Evolutionary conservation across 1,284 basidiomycete species (phyloP).

Genomic region (Ganoderma multipileum): DNA sequence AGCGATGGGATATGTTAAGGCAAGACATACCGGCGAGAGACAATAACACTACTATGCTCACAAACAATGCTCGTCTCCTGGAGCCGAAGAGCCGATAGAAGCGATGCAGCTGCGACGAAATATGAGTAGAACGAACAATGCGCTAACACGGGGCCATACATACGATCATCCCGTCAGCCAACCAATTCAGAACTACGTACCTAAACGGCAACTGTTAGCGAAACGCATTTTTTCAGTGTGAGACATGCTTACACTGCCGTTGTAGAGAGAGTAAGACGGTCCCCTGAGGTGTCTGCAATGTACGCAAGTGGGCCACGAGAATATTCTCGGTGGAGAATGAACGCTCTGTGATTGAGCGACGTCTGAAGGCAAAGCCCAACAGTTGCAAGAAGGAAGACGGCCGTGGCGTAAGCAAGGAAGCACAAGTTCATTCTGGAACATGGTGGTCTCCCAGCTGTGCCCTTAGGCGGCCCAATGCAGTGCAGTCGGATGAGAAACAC

Average conservation of each 20-base stretch:
- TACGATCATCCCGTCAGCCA: constrained; percentile 43
- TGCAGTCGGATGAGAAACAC: constrained; percentile 16
- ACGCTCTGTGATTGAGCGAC: constrained; percentile 33
- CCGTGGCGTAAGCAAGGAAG: constrained; percentile 26
- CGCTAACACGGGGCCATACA: constrained; percentile 1
- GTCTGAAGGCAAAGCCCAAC: constrained; percentile 35
- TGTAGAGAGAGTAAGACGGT: constrained; percentile 31
- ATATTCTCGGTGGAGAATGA: constrained; percentile 28
- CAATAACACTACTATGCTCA: constrained; percentile 12
- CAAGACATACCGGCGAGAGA: constrained; percentile 28
- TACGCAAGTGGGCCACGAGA: constrained; percentile 35
- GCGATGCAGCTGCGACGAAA: constrained; percentile 34
- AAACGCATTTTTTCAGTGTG: background rate
- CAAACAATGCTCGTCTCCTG: background rate
- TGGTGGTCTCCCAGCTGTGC: background rate
- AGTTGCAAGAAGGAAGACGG: constrained; percentile 36
- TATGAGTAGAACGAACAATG: background rate
- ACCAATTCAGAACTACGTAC: constrained; percentile 43
- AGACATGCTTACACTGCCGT: constrained; percentile 36
- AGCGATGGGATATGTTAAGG: constrained; percentile 14
- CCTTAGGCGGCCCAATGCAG: background rate
- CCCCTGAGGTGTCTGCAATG: constrained; percentile 29
- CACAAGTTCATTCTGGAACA: constrained; percentile 11
- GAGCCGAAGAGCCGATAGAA: constrained; percentile 33
- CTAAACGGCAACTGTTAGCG: constrained; percentile 25